Evolutionary conservation across 768 basidiomycete genomes (phyloP).

Genomic region (Cyathus striatus): DNA sequence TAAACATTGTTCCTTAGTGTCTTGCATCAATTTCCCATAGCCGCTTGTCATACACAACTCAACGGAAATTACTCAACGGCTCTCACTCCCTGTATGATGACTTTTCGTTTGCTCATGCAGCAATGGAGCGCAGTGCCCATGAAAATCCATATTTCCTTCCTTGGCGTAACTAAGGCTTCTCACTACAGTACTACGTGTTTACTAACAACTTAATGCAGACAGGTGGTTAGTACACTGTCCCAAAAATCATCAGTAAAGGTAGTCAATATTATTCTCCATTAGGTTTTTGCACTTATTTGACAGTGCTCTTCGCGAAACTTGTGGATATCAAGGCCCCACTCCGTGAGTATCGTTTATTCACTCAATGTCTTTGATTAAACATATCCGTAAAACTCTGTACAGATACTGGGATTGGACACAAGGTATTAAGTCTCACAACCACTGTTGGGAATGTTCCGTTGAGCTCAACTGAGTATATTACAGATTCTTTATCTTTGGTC

Average conservation of each 20-base stretch:
- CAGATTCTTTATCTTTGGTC: not conserved
- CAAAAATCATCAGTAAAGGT: not conserved
- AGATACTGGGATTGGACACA: slow-evolving; percentile 11
- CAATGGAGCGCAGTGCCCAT: slow-evolving; percentile 7
- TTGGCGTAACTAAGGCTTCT: slow-evolving; percentile 7
- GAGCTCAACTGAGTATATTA: not conserved
- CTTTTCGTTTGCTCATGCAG: slow-evolving; percentile 8
- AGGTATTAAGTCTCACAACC: slow-evolving; percentile 5
- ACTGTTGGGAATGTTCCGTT: no score
- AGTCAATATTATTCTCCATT: not conserved
- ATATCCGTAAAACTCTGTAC: not conserved
- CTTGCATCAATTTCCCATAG: no score
- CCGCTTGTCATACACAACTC: not conserved
- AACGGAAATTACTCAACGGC: slow-evolving; percentile 2
- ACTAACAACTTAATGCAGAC: not conserved
- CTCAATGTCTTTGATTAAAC: not conserved
- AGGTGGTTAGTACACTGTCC: not conserved
- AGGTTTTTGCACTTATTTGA: slow-evolving; percentile 11
- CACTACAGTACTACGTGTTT: not conserved
- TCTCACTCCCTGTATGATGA: slow-evolving; percentile 10
- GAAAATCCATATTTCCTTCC: slow-evolving; percentile 8
- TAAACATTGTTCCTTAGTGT: no score
- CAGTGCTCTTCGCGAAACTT: slow-evolving; percentile 6
- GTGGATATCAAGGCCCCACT: slow-evolving; percentile 10
- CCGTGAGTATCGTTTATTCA: slow-evolving; percentile 4